Conservation (phyloP, 805 yeast species). For the Candida chilensis region DNA sequence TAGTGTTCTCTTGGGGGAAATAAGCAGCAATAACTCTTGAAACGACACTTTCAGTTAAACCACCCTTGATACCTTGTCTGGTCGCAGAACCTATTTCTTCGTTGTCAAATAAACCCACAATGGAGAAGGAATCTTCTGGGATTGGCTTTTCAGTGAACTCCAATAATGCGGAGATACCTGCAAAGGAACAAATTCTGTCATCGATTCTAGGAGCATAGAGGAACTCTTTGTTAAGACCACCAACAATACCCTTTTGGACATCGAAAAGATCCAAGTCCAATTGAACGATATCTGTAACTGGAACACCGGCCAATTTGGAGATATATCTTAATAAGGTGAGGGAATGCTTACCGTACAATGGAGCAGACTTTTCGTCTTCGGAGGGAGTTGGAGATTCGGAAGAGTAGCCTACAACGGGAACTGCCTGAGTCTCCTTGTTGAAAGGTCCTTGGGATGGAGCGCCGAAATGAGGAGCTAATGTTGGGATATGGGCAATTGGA, state of each 20-base stretch:
- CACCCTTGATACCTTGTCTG: slow-evolving; percentile 79
- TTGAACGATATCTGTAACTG: slow-evolving; percentile 54
- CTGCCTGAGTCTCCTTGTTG: slow-evolving; percentile 68
- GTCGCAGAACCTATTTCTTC: slow-evolving; percentile 81
- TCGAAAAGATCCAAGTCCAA: slow-evolving; percentile 76
- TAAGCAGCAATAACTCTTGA: slow-evolving; percentile 38
- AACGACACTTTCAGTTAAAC: slow-evolving; percentile 56
- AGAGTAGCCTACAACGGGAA: slow-evolving; percentile 68
- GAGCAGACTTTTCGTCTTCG: slow-evolving; percentile 53
- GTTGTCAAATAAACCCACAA: slow-evolving; percentile 65
- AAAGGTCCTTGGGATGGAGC: slow-evolving; percentile 58
- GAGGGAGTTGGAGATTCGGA: slow-evolving; percentile 25
- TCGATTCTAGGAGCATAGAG: slow-evolving; percentile 78
- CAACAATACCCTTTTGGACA: slow-evolving; percentile 69
- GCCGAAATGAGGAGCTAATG: slow-evolving; percentile 86
- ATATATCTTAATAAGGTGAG: slow-evolving; percentile 60
- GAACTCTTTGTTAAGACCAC: slow-evolving; percentile 73
- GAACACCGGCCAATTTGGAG: slow-evolving; percentile 48
- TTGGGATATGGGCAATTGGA: slow-evolving; percentile 75
- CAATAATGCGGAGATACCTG: slow-evolving; percentile 57
- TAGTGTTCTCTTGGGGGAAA: slow-evolving; percentile 7
- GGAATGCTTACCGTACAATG: slow-evolving; percentile 61
- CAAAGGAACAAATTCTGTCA: slow-evolving; percentile 73
- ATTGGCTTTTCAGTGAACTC: slow-evolving; percentile 20
- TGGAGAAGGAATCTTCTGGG: slow-evolving; percentile 31